Evolutionary conservation across 2,329 filamentous ascomycete genomes (phyloP).

Genomic region (Paraconiothyrium sp.): DNA sequence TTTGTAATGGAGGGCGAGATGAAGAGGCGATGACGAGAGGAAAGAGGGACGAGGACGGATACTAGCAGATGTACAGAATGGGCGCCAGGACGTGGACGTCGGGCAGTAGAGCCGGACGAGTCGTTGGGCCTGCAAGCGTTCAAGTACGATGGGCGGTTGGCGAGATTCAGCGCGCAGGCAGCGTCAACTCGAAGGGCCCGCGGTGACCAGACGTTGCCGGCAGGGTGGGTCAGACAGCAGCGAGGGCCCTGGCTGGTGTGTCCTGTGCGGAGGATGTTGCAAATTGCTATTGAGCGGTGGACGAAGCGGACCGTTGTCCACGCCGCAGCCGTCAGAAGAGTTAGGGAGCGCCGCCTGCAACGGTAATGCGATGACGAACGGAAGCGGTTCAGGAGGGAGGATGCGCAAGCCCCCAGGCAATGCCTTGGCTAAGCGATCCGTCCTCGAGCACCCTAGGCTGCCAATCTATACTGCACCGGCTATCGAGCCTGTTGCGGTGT

Average conservation of each 20-base stretch:
- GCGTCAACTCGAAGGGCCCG: constrained; percentile 41
- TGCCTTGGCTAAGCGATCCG: constrained; percentile 50
- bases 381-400: constrained; percentile 39
- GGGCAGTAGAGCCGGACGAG: constrained; percentile 34
- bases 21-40: constrained; percentile 36
- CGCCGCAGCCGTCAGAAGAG: constrained; percentile 41
- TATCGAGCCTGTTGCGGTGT: constrained; percentile 50
- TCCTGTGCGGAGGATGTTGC: constrained; percentile 38
- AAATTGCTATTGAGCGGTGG: constrained; percentile 48
- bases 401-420: constrained; percentile 45
- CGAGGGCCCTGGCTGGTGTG: constrained; percentile 37
- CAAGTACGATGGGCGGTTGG: constrained; percentile 49
- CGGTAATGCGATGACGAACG: constrained; percentile 51
- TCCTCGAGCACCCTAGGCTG: constrained; percentile 42
- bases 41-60: constrained; percentile 38
- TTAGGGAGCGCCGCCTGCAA: constrained; percentile 47
- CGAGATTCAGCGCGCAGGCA: constrained; percentile 45
- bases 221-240: constrained; percentile 51
- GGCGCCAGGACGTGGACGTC: constrained; percentile 47
- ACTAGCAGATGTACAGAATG: constrained; percentile 25
- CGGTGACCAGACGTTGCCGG: constrained; percentile 48
- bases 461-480: constrained; percentile 51
- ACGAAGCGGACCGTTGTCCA: constrained; percentile 49
- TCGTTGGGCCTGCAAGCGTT: constrained; percentile 41
- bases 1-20: constrained; percentile 39